These are phyloP conservation scores for Diutina neorugosa DNA, from an alignment of 1,139 yeast genomes.

Conservation along the genomic window DNA sequence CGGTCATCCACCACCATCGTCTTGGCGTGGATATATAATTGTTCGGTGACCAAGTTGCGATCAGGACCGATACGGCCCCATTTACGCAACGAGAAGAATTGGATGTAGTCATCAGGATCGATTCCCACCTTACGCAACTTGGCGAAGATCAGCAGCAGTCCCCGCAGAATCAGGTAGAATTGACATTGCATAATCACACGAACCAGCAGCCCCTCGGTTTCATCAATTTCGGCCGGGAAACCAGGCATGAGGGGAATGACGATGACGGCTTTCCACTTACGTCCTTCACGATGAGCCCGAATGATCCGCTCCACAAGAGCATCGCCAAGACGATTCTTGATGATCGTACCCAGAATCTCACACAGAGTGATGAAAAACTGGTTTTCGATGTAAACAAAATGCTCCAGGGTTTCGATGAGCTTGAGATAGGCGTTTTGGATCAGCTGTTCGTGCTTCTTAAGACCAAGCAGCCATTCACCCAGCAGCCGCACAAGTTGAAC, in stretches of 20 bases:
- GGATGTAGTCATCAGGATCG: slow-evolving; percentile 82
- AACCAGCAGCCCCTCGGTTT: slow-evolving; percentile 87
- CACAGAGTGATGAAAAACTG: slow-evolving; percentile 90
- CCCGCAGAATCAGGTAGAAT: slow-evolving; percentile 85
- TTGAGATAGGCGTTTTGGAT: slow-evolving; percentile 89
- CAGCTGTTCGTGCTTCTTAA: slow-evolving; percentile 74
- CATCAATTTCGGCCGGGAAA: slow-evolving; percentile 86
- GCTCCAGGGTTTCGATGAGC: slow-evolving; percentile 83
- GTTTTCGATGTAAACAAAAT: slow-evolving; percentile 87
- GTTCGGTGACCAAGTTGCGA: slow-evolving; percentile 73
- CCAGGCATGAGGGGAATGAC: slow-evolving; percentile 97
- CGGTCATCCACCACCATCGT: slow-evolving; percentile 90
- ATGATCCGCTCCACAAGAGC: slow-evolving; percentile 92
- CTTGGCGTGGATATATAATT: slow-evolving; percentile 88
- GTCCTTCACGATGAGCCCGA: slow-evolving; percentile 69
- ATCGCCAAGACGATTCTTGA: slow-evolving; percentile 87
- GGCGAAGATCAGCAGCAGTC: slow-evolving; percentile 80
- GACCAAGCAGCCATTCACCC: slow-evolving; percentile 87
- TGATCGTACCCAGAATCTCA: slow-evolving; percentile 71
- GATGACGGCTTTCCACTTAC: slow-evolving; percentile 80
- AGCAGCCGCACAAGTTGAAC: slow-evolving; percentile 82
- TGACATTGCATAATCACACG: slow-evolving; percentile 96
- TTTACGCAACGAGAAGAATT: slow-evolving; percentile 81
- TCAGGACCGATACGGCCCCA: slow-evolving; percentile 89
- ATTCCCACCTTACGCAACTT: slow-evolving; percentile 70